Evolutionary conservation across 2,329 filamentous ascomycete species (phyloP).

Genomic region (Parastagonospora avenae): DNA sequence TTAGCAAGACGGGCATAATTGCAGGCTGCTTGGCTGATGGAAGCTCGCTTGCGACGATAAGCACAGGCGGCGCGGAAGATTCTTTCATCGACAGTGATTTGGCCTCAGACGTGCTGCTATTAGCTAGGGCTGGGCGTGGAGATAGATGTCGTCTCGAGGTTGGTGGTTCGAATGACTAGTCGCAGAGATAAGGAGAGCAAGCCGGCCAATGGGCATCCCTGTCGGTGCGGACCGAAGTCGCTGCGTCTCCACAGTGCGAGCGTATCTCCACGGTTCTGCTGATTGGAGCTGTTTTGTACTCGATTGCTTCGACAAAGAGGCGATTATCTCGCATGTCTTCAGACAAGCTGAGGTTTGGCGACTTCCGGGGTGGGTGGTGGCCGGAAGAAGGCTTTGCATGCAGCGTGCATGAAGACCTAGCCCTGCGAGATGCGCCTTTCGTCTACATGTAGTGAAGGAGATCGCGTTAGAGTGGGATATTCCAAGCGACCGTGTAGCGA

Average conservation of each 20-base stretch:
- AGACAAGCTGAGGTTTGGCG: background rate
- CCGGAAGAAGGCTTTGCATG: background rate
- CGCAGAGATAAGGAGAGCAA: conserved; percentile 23
- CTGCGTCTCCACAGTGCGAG: conserved; percentile 8
- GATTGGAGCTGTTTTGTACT: conserved; percentile 13
- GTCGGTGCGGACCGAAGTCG: conserved; percentile 9
- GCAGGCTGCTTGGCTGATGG: background rate
- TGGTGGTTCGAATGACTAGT: conserved; percentile 25
- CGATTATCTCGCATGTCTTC: conserved; percentile 3
- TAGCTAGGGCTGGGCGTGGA: conserved; percentile 20
- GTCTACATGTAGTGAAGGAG: background rate
- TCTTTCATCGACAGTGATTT: conserved; percentile 13
- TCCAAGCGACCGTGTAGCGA: background rate
- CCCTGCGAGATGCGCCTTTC: background rate
- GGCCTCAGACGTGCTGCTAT: conserved; percentile 5
- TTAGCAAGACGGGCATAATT: conserved; percentile 4
- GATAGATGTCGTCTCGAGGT: conserved; percentile 15
- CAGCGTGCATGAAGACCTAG: conserved; percentile 1
- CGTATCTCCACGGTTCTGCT: conserved; percentile 12
- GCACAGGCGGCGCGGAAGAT: conserved; percentile 10
- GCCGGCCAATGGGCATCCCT: conserved; percentile 13
- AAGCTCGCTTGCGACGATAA: conserved; percentile 27
- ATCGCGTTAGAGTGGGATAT: background rate
- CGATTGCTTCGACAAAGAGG: conserved; percentile 18
- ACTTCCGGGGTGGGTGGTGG: background rate